These are phyloP conservation scores for Cyclotella atomus DNA, from an alignment of 108 stramenopile species.

Conservation along the genomic window DNA sequence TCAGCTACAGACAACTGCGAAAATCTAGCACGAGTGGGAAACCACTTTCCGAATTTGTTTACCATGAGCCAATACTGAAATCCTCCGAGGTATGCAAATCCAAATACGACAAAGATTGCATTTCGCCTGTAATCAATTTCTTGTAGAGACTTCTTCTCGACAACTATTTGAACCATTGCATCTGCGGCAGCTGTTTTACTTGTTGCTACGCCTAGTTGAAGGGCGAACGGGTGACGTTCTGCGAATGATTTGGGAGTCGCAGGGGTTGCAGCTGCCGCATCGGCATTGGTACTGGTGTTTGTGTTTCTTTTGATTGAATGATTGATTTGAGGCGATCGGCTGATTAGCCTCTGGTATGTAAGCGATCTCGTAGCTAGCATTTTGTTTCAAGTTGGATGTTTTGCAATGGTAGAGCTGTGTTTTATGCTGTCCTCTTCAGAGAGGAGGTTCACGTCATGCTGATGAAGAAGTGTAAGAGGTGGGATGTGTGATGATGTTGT, in stretches of 20 bases:
- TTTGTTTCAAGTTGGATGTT: background rate
- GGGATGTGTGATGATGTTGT: no score
- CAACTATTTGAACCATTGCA: constrained; percentile 81
- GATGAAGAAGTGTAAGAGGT: no score
- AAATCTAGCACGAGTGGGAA: constrained; percentile 83
- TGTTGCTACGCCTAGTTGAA: constrained; percentile 84
- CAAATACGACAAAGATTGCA: constrained; percentile 84
- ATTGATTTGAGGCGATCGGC: constrained; percentile 2
- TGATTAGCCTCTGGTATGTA: background rate
- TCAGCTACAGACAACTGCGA: constrained; percentile 67
- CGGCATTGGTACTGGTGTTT: background rate
- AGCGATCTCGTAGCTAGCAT: constrained; percentile 3
- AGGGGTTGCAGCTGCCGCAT: background rate
- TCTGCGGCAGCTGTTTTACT: constrained; percentile 86
- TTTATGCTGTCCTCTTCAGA: no score
- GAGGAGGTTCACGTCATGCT: background rate
- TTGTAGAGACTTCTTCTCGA: constrained; percentile 64
- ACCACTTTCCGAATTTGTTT: constrained; percentile 81
- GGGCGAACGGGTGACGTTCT: constrained; percentile 77
- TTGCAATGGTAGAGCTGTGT: no score
- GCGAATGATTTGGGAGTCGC: constrained; percentile 47
- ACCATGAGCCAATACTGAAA: constrained; percentile 93
- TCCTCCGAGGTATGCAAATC: constrained; percentile 84
- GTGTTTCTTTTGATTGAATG: background rate
- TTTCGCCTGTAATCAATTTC: constrained; percentile 88